Percentiles rank a stretch among this genome's conserved stretches.
Evolutionary conservation across 2,329 filamentous ascomycete species (phyloP).

Genomic region (Pseudogymnoascus sp.): DNA sequence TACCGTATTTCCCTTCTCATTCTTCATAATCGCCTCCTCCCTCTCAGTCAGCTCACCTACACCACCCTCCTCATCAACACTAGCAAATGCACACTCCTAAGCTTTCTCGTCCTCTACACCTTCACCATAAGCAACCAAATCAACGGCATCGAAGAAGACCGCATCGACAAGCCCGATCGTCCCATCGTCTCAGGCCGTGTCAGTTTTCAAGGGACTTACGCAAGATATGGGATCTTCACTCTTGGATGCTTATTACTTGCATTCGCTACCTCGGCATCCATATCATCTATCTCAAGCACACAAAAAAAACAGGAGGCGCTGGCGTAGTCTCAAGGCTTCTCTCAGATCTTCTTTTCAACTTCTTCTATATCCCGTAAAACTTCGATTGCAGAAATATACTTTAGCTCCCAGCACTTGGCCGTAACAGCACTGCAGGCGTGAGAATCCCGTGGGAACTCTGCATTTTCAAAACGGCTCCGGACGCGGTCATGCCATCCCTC

Average conservation of each 20-base stretch:
- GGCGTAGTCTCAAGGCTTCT: not conserved
- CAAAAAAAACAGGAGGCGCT: no score
- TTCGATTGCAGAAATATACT: not conserved
- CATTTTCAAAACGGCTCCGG: constrained; percentile 12
- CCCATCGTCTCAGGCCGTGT: not conserved
- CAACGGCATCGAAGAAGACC: not conserved
- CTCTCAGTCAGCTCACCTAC: not conserved
- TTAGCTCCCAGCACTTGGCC: not conserved
- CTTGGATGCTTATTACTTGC: not conserved
- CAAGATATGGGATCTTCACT: not conserved
- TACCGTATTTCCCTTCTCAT: not conserved
- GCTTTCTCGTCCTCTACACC: not conserved
- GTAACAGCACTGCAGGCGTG: constrained; percentile 3
- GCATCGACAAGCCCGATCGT: not conserved
- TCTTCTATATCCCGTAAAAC: not conserved
- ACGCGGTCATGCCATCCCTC: constrained; percentile 16
- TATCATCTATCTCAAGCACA: no score
- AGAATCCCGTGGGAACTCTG: constrained; percentile 13
- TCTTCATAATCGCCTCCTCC: not conserved
- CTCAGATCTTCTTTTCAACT: not conserved
- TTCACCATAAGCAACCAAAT: constrained; percentile 5
- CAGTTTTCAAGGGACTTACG: not conserved
- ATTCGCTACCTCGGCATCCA: not conserved
- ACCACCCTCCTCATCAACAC: not conserved
- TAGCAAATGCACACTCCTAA: not conserved